phyloP scores from a whole-genome alignment of 805 yeast genomes.

The Wickerhamomyces pijperi region DNA sequence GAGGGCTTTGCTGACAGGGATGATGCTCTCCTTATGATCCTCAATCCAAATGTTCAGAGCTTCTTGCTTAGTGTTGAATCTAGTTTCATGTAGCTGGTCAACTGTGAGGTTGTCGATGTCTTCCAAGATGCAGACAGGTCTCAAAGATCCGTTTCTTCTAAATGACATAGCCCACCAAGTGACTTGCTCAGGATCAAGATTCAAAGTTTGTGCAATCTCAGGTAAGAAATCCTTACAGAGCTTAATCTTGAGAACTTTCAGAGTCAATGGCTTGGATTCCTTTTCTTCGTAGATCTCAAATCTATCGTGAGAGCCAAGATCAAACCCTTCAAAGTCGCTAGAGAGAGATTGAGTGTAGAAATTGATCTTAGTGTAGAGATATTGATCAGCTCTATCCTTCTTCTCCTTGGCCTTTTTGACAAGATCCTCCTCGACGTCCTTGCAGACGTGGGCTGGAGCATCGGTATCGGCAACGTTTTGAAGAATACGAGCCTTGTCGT shows the following conservation, averaged over 20 bases:
- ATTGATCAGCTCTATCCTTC: conserved; percentile 63
- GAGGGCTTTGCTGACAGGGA: neutral
- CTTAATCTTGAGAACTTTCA: conserved; percentile 47
- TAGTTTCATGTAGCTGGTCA: conserved; percentile 37
- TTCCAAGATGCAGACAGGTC: conserved; percentile 40
- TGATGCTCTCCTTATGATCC: conserved; percentile 22
- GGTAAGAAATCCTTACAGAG: conserved; percentile 39
- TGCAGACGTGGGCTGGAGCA: conserved; percentile 59
- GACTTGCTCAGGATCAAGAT: conserved; percentile 25
- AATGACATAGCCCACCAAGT: conserved; percentile 56
- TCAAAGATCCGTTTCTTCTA: conserved; percentile 59
- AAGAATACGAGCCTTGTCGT: conserved; percentile 44
- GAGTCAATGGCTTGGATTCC: conserved; percentile 30
- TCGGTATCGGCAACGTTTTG: conserved; percentile 42
- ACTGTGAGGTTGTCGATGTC: conserved; percentile 28
- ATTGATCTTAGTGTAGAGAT: conserved; percentile 45
- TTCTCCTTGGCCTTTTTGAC: conserved; percentile 41
- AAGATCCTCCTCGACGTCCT: conserved; percentile 52
- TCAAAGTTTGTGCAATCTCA: conserved; percentile 34
- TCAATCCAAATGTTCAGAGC: conserved; percentile 56
- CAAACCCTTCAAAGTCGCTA: conserved; percentile 58
- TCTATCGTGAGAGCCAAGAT: conserved; percentile 53
- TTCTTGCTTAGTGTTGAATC: conserved; percentile 34
- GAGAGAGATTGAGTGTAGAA: conserved; percentile 46
- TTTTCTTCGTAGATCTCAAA: conserved; percentile 35